Base-by-base conservation (phyloP, 2,329 filamentous ascomycete genomes). In the Pseudocercospora vitis region DNA sequence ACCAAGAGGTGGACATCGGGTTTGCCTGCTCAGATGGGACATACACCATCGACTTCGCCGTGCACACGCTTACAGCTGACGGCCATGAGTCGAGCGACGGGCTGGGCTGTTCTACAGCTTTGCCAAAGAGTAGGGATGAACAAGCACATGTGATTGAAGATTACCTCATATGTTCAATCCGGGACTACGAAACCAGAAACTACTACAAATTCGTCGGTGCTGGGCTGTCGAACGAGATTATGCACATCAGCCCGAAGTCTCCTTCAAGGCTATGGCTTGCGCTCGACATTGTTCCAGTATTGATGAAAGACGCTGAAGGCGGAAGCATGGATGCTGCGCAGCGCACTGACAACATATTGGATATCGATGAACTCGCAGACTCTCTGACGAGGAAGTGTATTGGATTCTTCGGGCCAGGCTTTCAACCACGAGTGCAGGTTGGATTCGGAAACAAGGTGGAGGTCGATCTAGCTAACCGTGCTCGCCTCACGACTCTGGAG, bases 361-460 rank as follows among this genome's bases (percentile, higher is more conserved):
- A 78, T n/a, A 78, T 91, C 3, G 89, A 91, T 63, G 89, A 94
- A 68, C 85, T 91, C 69, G 88, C 89, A 1, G 89, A 92, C 67
- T 88, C 86, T 0, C 87, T 91, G 81, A 86, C 85, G 1, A 79
- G 89, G 57, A 91, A 91, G 74, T 89, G 86, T 68, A 79, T 91
- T 57, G 81, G 85, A 85, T 87, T 71, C 71, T 91, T 91, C 63
- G 87, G 87, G 0, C 88, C 88, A 0, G 86, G 82, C 16, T 78
- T 87, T 37, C 81, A 84, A 37, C 88, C 88, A 2, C 76, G 88
- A 9, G 74, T 91, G 4, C 72, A 77, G 56, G 79, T 91, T 24
- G 86, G 84, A 44, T 85, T 81, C 69, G 77, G 81, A 45, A 87
- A 88, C 29, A 71, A 81, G 44, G 88, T 91, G 9, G 82, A 88